Evolutionary conservation across 2,329 filamentous ascomycete genomes (phyloP).

Genomic region (Endoconidiophora laricicola): DNA sequence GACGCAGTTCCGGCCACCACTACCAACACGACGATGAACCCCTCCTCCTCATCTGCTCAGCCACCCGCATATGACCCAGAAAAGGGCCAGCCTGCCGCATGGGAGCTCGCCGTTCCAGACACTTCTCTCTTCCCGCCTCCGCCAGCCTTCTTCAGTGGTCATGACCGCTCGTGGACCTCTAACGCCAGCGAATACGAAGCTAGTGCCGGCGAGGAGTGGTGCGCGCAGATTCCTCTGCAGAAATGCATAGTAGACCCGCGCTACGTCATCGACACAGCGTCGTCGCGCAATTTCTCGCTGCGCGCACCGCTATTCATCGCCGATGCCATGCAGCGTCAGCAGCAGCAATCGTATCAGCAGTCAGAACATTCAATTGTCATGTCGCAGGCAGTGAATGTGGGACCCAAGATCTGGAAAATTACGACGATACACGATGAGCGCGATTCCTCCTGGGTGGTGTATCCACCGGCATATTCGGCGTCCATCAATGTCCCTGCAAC

Average conservation of each 20-base stretch:
- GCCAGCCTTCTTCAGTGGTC: constrained; percentile 46
- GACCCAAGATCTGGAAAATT: constrained; percentile 35
- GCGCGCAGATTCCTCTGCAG: constrained; percentile 39
- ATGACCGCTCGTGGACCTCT: constrained; percentile 47
- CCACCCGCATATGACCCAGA: constrained; percentile 14
- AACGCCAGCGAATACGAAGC: constrained; percentile 52
- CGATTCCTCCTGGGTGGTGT: constrained; percentile 50
- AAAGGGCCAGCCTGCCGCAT: constrained; percentile 22
- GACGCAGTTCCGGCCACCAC: no score
- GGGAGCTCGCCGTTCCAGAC: constrained; percentile 55
- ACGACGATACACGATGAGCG: constrained; percentile 26
- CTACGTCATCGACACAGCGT: constrained; percentile 19
- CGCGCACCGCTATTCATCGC: neutral
- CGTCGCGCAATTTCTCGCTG: constrained; percentile 38
- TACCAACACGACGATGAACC: no score
- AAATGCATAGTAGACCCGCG: constrained; percentile 29
- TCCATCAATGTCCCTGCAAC: constrained; percentile 21
- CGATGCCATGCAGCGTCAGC: constrained; percentile 26
- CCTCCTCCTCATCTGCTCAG: constrained; percentile 20
- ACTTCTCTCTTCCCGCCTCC: constrained; percentile 57
- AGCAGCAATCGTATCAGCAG: constrained; percentile 14
- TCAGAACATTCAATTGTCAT: constrained; percentile 16
- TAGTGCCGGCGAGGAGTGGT: constrained; percentile 50
- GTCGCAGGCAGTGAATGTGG: constrained; percentile 19
- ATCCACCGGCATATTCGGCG: constrained; percentile 51